Base-by-base conservation (phyloP, 75 land plant genomes). In the Picea glauca region DNA sequence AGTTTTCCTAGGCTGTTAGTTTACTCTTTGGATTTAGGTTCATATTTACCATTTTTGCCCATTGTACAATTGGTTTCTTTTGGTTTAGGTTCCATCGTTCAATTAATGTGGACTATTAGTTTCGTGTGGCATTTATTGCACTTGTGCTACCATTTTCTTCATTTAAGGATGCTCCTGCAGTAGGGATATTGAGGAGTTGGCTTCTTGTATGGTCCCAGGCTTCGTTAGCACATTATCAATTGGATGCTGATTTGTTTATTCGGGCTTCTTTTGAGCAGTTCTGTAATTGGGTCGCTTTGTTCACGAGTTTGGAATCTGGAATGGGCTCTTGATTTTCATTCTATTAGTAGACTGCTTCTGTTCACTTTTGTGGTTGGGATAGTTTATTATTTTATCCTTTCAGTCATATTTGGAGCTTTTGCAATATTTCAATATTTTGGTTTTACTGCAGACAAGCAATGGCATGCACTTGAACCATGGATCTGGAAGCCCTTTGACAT, bases 401-500 rank as follows among this genome's bases (percentile, higher is more conserved):
- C 30, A 56, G 13, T 23, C 32, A 33, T 15, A 31, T 17, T 76
- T 58, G 64, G 38, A 31, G 38, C 38, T 76, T 76, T 13, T 76
- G 74, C 12, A 70, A 40, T 5, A 21, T 76, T 58, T 76, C 18
- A 13, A 76, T 26, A 21, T 61, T 75, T 3, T 75, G 63, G 8
- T 75, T 20, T 23, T 76, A 8, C 62, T 76, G n/a, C 84, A 82
- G 82, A 82, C 77, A 1, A 35, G 60, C 17, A 82, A 72, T 31
- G 84, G 76, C 31, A 82, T 81, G 65, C 80, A 81, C 15, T 62
- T 70, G 74, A 70, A 13, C 54, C 74, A 40, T 8, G 79, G 78
- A 18, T 63, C 76, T 63, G 76, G 58, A 23, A 75, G 61, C 35
- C 61, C 77, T 23, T 58, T 75, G 77, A 75, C 76, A 72, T 17